Evolutionary conservation across 345 rosid species (phyloP).

Genomic region (Boechera retrofracta): DNA sequence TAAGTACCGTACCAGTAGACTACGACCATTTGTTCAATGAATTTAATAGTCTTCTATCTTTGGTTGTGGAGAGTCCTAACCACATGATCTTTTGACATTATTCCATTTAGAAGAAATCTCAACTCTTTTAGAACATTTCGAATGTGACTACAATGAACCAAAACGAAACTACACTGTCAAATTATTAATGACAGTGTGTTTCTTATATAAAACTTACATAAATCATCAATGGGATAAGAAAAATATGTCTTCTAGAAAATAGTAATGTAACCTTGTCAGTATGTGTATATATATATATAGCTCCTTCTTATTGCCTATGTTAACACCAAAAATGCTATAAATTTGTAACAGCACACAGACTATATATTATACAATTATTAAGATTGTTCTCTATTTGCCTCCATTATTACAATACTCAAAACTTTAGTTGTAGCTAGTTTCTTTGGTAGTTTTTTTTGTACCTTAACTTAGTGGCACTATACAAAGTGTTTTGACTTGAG

Average conservation of each 20-base stretch:
- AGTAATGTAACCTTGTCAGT: background rate
- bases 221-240: background rate
- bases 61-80: background rate
- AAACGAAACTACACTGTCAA: too few species aligned
- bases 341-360: too few species aligned
- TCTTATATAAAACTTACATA: too few species aligned
- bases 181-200: too few species aligned
- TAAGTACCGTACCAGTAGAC: background rate
- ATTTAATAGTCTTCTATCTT: too few species aligned
- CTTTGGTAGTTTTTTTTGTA: background rate
- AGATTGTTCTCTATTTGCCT: background rate
- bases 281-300: background rate
- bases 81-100: too few species aligned
- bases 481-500: slow-evolving; percentile 13
- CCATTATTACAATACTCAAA: too few species aligned
- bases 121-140: too few species aligned
- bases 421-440: slow-evolving; percentile 14
- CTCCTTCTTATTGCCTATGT: background rate
- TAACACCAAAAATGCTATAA: background rate
- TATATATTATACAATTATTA: too few species aligned
- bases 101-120: too few species aligned
- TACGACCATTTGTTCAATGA: too few species aligned
- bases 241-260: background rate
- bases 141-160: too few species aligned
- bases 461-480: slow-evolving; percentile 4